Percentiles rank a stretch among this genome's conserved stretches.
Evolutionary conservation across 2,329 filamentous ascomycete genomes (phyloP).

Genomic region (Immersiporthe knoxdaviesiana): DNA sequence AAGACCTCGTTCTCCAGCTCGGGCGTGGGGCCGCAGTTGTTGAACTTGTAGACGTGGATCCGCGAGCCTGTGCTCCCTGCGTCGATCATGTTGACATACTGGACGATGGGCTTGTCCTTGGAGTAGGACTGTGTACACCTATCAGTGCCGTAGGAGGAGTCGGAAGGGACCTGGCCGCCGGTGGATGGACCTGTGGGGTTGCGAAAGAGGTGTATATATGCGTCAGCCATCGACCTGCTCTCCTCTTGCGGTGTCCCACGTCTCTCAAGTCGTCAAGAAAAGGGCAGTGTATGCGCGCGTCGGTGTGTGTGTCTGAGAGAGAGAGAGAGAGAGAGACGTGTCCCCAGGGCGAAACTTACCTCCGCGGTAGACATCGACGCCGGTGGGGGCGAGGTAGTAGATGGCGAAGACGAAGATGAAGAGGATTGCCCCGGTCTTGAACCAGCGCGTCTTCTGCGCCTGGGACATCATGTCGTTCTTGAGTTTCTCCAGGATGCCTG

Average conservation of each 20-base stretch:
- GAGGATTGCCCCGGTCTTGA: constrained; percentile 66
- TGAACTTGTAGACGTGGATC: constrained; percentile 99
- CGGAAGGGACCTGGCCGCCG: constrained; percentile 58
- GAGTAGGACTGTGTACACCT: constrained; percentile 84
- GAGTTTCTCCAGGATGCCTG: constrained; percentile 56
- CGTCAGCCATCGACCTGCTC: background rate
- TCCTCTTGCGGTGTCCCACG: background rate
- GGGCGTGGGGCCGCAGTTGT: constrained; percentile 95
- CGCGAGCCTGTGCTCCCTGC: constrained; percentile 96
- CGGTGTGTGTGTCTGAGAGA: too few species aligned
- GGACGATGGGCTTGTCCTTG: constrained; percentile 88
- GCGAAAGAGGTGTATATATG: background rate
- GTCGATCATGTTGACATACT: constrained; percentile 99
- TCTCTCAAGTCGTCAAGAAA: background rate
- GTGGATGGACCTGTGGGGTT: constrained; percentile 29
- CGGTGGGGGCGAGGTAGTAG: constrained; percentile 65
- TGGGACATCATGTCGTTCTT: constrained; percentile 64
- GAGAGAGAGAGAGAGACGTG: too few species aligned
- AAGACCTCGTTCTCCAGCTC: constrained; percentile 93
- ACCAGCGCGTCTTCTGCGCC: constrained; percentile 66
- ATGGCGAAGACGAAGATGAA: constrained; percentile 63
- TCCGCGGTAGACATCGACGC: constrained; percentile 57
- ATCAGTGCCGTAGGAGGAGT: constrained; percentile 67
- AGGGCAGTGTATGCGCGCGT: too few species aligned
- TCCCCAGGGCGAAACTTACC: constrained; percentile 40